A percentile compares a stretch with the other conserved stretches of the same genome.
Evolutionary conservation across 2,329 filamentous ascomycete species (phyloP).

Genomic region (Colletotrichum simmondsii): DNA sequence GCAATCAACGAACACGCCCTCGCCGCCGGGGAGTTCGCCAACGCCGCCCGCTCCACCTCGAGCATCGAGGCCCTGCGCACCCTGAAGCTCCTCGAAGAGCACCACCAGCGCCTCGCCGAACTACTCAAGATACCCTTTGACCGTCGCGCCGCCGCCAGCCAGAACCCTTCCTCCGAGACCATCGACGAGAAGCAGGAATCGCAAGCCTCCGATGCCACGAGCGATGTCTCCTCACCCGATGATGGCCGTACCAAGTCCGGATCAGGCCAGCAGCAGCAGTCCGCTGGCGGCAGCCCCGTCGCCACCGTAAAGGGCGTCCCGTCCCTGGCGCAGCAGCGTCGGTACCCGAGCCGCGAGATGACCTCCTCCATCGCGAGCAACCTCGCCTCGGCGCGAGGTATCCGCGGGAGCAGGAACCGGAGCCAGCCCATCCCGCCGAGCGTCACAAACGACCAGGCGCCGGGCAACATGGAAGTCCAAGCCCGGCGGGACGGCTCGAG

Average conservation of each 20-base stretch:
- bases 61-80: constrained; percentile 82
- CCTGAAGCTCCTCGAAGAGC: constrained; percentile 84
- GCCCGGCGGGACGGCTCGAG: constrained; percentile 61
- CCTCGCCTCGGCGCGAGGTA: constrained; percentile 85
- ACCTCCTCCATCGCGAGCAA: constrained; percentile 90
- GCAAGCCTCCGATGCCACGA: constrained; percentile 13
- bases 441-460: constrained; percentile 78
- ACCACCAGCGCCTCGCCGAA: constrained; percentile 86
- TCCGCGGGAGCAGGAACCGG: constrained; percentile 69
- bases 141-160: constrained; percentile 47
- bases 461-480: constrained; percentile 73
- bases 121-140: constrained; percentile 79
- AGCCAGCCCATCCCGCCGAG: constrained; percentile 77
- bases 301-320: constrained; percentile 39
- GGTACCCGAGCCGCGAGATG: constrained; percentile 72
- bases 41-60: constrained; percentile 78
- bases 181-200: constrained; percentile 49
- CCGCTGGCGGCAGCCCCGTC: constrained; percentile 32
- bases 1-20: constrained; percentile 89
- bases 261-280: constrained; percentile 30
- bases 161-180: constrained; percentile 47
- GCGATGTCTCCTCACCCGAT: neutral
- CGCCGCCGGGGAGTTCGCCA: constrained; percentile 89
- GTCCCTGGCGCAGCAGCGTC: constrained; percentile 54
- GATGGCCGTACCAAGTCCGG: constrained; percentile 37